Base-by-base conservation (phyloP, 2,329 filamentous ascomycete species). In the Fusarium sacchari region DNA sequence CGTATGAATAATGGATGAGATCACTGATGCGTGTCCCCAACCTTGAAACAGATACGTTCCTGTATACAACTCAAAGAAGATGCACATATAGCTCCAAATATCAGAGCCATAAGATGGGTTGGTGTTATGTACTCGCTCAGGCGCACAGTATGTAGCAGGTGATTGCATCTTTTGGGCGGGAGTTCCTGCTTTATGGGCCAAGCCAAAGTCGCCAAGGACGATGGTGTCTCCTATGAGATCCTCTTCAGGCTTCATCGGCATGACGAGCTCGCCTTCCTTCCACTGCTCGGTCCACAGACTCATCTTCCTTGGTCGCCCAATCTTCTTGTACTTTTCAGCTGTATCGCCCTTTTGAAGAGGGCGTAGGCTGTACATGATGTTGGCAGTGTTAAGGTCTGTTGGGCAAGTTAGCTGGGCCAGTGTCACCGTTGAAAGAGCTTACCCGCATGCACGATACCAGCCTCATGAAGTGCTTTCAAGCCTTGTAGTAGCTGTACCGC, bases 1-100 rank as follows among this genome's bases (percentile, higher is more conserved):
- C 0, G 32, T 22, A 18, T 0, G 1, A 5, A 50, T 22, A 0
- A 50, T 36, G 6, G 49, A 36, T 2, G 30, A 36, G 0, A 26
- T 9, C 2, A 52, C 47, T 36, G 47, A 26, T 20, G 4, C 0
- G 5, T 52, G 30, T 1, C 30, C 9, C n/a, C 32, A 53, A 4
- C 32, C 49, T 17, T 37, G 49, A 2, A 53, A 36, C 4, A 37
- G 2, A 26, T 28, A 17, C 1, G 1, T 6, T 7, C 24, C 32
- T 4, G n/a, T 37, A 5, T 37, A 53, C 0, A 52, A 0, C 1
- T 52, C 30, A 17, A 53, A 53, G 6, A 53, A 12, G 7, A 53
- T 37, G 4, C 49, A 37, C n/a, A 37, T 26, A 0, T 53, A 53
- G 1, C 49, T 37, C 32, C 32, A 53, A 1, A 36, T 26, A 6